phyloP scores from a whole-genome alignment of 768 basidiomycete species.

The Daedaleopsis nitida region DNA sequence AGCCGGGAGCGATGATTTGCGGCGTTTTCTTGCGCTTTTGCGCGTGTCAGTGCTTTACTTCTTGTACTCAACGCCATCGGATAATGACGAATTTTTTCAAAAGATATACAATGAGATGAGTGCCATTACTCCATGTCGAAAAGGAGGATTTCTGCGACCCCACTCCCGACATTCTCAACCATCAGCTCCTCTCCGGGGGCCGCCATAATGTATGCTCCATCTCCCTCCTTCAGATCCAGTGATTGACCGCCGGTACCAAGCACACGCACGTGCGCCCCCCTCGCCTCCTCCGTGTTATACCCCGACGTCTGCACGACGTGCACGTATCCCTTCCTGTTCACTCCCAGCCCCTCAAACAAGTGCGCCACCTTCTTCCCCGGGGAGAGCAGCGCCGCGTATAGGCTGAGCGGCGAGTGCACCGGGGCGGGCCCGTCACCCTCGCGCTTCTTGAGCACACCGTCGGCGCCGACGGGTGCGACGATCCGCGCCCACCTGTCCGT shows the following conservation, averaged over 20 bases:
- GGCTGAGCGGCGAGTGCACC: constrained; percentile 63
- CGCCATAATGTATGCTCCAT: constrained; percentile 75
- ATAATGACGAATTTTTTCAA: no score
- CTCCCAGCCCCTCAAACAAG: constrained; percentile 37
- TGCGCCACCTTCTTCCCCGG: constrained; percentile 55
- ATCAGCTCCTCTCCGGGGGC: constrained; percentile 45
- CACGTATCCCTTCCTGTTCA: constrained; percentile 67
- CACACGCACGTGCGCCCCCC: constrained; percentile 62
- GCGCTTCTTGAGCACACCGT: constrained; percentile 60
- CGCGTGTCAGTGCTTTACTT: no score
- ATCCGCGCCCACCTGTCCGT: constrained; percentile 67
- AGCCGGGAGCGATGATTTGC: no score
- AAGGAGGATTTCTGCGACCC: constrained; percentile 71
- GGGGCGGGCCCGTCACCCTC: constrained; percentile 83
- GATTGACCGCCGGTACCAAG: constrained; percentile 40
- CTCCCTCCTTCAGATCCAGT: constrained; percentile 76
- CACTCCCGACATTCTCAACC: constrained; percentile 67
- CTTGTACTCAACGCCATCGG: no score
- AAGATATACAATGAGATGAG: neutral
- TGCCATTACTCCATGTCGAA: constrained; percentile 54
- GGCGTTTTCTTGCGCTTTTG: no score
- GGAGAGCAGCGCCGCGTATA: constrained; percentile 78
- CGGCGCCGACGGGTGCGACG: constrained; percentile 69
- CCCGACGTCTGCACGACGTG: constrained; percentile 88
- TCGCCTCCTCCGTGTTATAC: constrained; percentile 61